A percentile compares a stretch with the other conserved stretches of the same genome.
These are phyloP conservation scores for Kodamaea fungicola DNA, from an alignment of 1,139 yeast species.

Conservation along the genomic window DNA sequence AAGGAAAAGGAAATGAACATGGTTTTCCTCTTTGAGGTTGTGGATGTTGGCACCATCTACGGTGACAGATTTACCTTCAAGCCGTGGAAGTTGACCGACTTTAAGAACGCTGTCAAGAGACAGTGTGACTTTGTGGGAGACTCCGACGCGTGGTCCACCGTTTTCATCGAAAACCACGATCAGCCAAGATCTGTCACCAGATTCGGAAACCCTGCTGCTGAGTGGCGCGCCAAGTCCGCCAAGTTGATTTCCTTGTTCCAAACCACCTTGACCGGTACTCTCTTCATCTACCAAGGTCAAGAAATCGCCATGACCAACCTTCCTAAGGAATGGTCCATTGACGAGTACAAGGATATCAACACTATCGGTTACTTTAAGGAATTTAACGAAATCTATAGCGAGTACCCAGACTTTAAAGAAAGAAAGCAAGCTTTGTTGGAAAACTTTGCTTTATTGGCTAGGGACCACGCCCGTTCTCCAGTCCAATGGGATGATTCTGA, in stretches of 20 bases:
- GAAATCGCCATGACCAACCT: slow-evolving; percentile 57
- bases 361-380: slow-evolving; percentile 41
- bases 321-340: slow-evolving; percentile 43
- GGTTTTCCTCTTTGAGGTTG: slow-evolving; percentile 49
- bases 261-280: slow-evolving; percentile 51
- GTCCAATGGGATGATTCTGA: slow-evolving; percentile 51
- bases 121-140: slow-evolving; percentile 40
- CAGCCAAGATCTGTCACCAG: slow-evolving; percentile 53
- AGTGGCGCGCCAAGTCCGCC: slow-evolving; percentile 35
- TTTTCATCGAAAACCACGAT: slow-evolving; percentile 57
- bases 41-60: slow-evolving; percentile 38
- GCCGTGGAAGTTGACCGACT: slow-evolving; percentile 37
- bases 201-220: slow-evolving; percentile 43
- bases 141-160: slow-evolving; percentile 60
- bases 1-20: slow-evolving; percentile 47
- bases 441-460: slow-evolving; percentile 34
- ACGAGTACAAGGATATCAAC: slow-evolving; percentile 51
- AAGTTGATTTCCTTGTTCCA: slow-evolving; percentile 48
- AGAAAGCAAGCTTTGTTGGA: slow-evolving; percentile 29
- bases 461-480: slow-evolving; percentile 59
- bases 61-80: slow-evolving; percentile 31
- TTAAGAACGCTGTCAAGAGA: slow-evolving; percentile 38
- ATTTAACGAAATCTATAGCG: slow-evolving; percentile 28
- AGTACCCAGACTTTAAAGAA: slow-evolving; percentile 25
- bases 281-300: slow-evolving; percentile 59